phyloP scores from a whole-genome alignment of 192 early-diverging fungal genomes.

The Chytriomyces sp. region DNA sequence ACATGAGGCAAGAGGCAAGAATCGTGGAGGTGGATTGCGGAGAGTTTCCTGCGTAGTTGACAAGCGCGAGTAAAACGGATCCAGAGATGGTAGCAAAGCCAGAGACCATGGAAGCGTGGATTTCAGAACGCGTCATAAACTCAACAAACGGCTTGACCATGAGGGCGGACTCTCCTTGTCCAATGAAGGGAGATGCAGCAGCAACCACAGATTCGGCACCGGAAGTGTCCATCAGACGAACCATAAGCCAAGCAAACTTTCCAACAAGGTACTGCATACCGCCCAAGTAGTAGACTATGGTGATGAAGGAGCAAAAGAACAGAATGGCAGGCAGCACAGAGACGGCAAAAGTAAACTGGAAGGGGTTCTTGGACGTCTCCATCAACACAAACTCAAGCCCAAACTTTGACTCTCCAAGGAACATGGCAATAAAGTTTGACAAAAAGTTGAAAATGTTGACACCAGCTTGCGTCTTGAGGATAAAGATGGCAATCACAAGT shows the following conservation, averaged over 20 bases:
- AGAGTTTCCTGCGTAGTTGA: conserved; percentile 61
- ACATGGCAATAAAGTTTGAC: conserved; percentile 56
- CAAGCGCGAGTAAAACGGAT: conserved; percentile 77
- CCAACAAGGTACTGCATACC: conserved; percentile 82
- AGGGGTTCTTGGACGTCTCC: conserved; percentile 43
- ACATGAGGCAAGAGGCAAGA: conserved; percentile 91
- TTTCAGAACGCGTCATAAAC: conserved; percentile 82
- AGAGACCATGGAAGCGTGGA: conserved; percentile 85
- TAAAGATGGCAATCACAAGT: conserved; percentile 79
- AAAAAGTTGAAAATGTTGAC: conserved; percentile 75
- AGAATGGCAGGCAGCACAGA: conserved; percentile 84
- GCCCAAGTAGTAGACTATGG: conserved; percentile 82
- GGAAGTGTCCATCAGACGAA: conserved; percentile 73
- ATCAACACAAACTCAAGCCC: conserved; percentile 79
- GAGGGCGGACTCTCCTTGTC: conserved; percentile 81
- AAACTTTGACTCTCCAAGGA: conserved; percentile 69
- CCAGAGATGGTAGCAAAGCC: conserved; percentile 88
- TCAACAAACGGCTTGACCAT: conserved; percentile 81
- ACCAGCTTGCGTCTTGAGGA: conserved; percentile 74
- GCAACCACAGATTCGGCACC: conserved; percentile 85
- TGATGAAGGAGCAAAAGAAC: conserved; percentile 87
- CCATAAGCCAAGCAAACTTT: conserved; percentile 67
- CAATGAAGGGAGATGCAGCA: conserved; percentile 84
- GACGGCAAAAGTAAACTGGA: conserved; percentile 63
- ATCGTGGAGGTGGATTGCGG: conserved; percentile 58